A percentile compares a stretch with the other conserved stretches of the same genome.
Conservation (phyloP, 352 stramenopile species). For the Globisporangium rhizosaccharum region DNA sequence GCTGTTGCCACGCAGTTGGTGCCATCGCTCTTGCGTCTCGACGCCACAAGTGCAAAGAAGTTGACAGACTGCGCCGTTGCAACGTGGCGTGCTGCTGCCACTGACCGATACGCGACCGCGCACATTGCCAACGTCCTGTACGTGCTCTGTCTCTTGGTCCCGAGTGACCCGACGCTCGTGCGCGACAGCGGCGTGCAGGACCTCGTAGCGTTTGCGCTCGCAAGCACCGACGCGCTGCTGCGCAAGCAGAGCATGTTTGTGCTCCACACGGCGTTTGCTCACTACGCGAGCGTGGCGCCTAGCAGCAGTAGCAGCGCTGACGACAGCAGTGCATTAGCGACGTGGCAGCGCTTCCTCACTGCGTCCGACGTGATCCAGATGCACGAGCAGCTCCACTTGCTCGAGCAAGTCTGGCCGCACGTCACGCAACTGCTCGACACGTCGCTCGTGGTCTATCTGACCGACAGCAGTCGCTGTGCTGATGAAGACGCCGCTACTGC, state of each 20-base stretch:
- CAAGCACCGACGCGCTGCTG: slow-evolving; percentile 43
- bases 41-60: slow-evolving; percentile 3
- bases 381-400: slow-evolving; percentile 76
- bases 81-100: slow-evolving; percentile 12
- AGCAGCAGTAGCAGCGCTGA: not conserved
- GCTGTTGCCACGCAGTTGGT: slow-evolving; percentile 43
- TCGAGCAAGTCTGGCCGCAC: slow-evolving; percentile 82
- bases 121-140: slow-evolving; percentile 52
- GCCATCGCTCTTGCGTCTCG: slow-evolving; percentile 26
- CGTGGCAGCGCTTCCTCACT: slow-evolving; percentile 68
- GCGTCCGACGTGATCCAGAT: slow-evolving; percentile 80
- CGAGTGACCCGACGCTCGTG: slow-evolving; percentile 38
- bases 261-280: slow-evolving; percentile 57
- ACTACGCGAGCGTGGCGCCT: slow-evolving; percentile 24
- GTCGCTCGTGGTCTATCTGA: slow-evolving; percentile 18
- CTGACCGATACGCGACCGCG: slow-evolving; percentile 6
- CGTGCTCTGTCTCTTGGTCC: slow-evolving; percentile 54
- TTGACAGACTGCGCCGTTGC: slow-evolving; percentile 20
- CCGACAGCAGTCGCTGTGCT: not conserved
- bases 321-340: slow-evolving; percentile 7
- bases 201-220: slow-evolving; percentile 47
- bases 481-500: not conserved
- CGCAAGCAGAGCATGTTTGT: slow-evolving; percentile 69
- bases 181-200: slow-evolving; percentile 29
- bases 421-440: slow-evolving; percentile 44